These are phyloP conservation scores for Hypoxylon sp. DNA, from an alignment of 2,329 filamentous ascomycete species.

Conservation along the genomic window DNA sequence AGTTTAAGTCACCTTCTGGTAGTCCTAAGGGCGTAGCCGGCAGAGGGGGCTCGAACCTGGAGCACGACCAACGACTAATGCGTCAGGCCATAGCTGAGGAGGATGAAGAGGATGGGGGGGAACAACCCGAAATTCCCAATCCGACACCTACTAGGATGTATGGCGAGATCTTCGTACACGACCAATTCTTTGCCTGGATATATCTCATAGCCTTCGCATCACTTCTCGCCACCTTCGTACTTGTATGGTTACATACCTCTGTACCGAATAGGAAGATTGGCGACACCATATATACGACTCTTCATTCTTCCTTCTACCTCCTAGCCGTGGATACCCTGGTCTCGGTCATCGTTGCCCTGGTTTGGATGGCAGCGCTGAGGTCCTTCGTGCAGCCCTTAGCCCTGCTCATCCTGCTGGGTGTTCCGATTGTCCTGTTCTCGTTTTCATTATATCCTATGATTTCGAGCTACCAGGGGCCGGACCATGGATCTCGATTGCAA, in stretches of 20 bases:
- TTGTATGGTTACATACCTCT: constrained; percentile 90
- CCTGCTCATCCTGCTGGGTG: constrained; percentile 81
- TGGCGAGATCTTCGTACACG: constrained; percentile 81
- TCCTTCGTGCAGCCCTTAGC: constrained; percentile 91
- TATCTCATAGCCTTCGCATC: constrained; percentile 87
- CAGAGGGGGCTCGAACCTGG: constrained; percentile 58
- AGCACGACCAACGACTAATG: constrained; percentile 61
- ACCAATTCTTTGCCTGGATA: constrained; percentile 90
- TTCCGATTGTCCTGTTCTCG: constrained; percentile 86
- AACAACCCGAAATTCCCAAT: constrained; percentile 53
- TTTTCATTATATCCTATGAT: constrained; percentile 94
- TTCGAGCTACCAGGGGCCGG: constrained; percentile 84
- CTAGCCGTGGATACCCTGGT: constrained; percentile 91
- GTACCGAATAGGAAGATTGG: constrained; percentile 78
- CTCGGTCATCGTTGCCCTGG: constrained; percentile 85
- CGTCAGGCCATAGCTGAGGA: constrained; percentile 55
- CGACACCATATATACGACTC: constrained; percentile 92
- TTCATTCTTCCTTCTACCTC: constrained; percentile 88
- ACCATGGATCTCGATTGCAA: constrained; percentile 82
- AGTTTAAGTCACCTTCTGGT: constrained; percentile 61
- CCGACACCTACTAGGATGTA: constrained; percentile 68
- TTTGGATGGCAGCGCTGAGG: constrained; percentile 90
- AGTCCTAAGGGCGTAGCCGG: constrained; percentile 54
- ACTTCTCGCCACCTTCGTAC: constrained; percentile 86
- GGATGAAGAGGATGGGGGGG: constrained; percentile 51